Evolutionary conservation across 2,329 filamentous ascomycete species (phyloP), one percentile per base, ranked within the genome.

Genomic region (Pyricularia sp.): DNA sequence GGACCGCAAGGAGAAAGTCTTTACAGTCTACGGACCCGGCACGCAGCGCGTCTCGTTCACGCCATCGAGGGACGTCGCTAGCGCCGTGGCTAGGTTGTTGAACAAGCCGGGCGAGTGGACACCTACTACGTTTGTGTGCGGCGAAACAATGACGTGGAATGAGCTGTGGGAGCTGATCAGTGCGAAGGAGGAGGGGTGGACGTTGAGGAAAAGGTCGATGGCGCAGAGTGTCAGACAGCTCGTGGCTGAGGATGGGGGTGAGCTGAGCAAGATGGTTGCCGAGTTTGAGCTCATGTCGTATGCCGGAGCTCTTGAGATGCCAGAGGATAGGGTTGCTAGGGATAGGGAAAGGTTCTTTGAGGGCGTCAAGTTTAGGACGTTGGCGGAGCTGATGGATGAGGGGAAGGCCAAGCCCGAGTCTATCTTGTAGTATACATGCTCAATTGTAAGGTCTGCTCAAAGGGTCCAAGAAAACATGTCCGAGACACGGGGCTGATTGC

Each of bases 101-200:
- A 55, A 17, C 9, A 11, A n/a, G 59, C 61, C 42, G 20, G 65
- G 7, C 4, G 20, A 63, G 50, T 70, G 69, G 69, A 67, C 50
- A 26, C 61, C 30, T 7, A 36, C 26, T 2, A 68, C 67, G 6
- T 68, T 55, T 26, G 14, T 68, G 23, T 10, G 58, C 4, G 69
- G 67, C 58, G 69, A 70, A n/a, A 28, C 26, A 10, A 66, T 30
- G 26, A 65, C 69, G 11, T 70, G 69, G 69, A 66, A 68, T 30
- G 64, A 23, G 26, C 36, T 66, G 65, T 66, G 65, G 65, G 33
- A 30, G 65, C 26, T 66, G 10, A 17, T 55, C 5, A 42, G 31
- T 3, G 65, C 3, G 33, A n/a, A 10, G 36, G 65, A 66, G 23
- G 33, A 23, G 4, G 65, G 10, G 20, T 66, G 50, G 33, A 28